Evolutionary conservation across 805 yeast species (phyloP), one percentile per base, ranked within the genome.

Genomic region (Zygosaccharomyces gambellarensis): DNA sequence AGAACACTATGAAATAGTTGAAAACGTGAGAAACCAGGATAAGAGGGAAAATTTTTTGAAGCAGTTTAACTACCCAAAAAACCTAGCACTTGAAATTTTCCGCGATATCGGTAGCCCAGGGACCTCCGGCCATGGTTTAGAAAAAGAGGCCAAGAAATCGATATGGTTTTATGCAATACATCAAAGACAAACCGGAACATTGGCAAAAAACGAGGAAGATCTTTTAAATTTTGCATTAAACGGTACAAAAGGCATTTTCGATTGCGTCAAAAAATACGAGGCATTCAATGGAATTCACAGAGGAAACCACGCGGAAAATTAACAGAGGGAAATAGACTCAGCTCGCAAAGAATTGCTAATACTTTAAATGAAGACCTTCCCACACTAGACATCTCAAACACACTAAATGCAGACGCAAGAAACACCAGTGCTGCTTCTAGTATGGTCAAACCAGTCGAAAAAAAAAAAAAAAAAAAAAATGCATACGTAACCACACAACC

Each of bases 211-310:
- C 46, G 81, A 81, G 55, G 68, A 70, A 23, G 82, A 74, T 36
- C 71, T 77, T 58, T 62, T 80, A 30, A 61, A 68, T 19, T 86
- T 86, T 10, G 85, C 87, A 2, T 72, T 78, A 9, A 61, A 72
- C 42, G 86, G 86, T 45, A 78, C 85, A 9, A 64, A 63, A 40
- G 74, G 75, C 54, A 69, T 79, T 48, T 65, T 81, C 58, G 60
- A 65, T 12, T 74, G 80, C 2, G 68, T 76, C 46, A 63, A 71
- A 53, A 56, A 61, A 29, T 71, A 64, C 51, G 78, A 17, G 17
- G 17, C 17, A 17, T 17, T 17, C 17, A 17, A 17, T 17, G 17
- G 17, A 17, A 17, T 17, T 17, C 17, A 17, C 17, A 17, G 17
- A 17, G 17, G 17, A 17, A 17, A 17, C 2, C 17, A 17, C 17